Percentiles rank a stretch among this genome's conserved stretches.
Conservation (phyloP, 257 asterid species). For the Solanum chiquidenum region DNA sequence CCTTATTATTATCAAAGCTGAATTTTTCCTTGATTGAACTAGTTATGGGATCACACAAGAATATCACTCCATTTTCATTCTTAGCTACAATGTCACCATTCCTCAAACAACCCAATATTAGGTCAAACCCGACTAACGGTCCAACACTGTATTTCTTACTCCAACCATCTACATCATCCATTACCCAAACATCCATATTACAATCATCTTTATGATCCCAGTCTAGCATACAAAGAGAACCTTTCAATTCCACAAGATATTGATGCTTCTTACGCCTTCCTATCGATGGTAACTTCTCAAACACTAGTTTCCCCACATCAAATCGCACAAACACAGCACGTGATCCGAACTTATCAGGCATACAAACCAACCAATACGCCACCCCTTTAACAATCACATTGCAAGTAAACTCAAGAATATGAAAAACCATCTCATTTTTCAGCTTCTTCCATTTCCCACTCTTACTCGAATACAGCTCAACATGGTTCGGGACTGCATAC, state of each 20-base stretch:
- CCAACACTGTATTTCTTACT: not conserved
- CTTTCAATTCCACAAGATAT: not conserved
- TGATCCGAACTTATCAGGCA: not conserved
- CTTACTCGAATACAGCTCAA: not conserved
- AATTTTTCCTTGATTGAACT: not conserved
- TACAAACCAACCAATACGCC: not conserved
- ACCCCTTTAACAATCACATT: not conserved
- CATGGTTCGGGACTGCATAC: not conserved
- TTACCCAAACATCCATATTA: conserved; percentile 1
- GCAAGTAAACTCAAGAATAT: not conserved
- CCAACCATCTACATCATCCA: conserved; percentile 7
- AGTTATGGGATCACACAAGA: not conserved
- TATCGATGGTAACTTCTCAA: not conserved
- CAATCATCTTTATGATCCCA: not conserved
- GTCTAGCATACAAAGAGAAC: not conserved
- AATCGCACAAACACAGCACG: not conserved
- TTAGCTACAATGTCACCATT: conserved; percentile 3
- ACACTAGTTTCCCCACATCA: not conserved
- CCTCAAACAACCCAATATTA: not conserved
- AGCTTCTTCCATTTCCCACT: not conserved
- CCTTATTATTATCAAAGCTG: not conserved
- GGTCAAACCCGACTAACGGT: not conserved
- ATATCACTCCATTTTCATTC: not conserved
- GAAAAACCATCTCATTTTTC: not conserved
- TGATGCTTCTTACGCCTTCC: not conserved